Base-by-base conservation (phyloP, 352 stramenopile genomes). In the Globisporangium cederbergense region DNA sequence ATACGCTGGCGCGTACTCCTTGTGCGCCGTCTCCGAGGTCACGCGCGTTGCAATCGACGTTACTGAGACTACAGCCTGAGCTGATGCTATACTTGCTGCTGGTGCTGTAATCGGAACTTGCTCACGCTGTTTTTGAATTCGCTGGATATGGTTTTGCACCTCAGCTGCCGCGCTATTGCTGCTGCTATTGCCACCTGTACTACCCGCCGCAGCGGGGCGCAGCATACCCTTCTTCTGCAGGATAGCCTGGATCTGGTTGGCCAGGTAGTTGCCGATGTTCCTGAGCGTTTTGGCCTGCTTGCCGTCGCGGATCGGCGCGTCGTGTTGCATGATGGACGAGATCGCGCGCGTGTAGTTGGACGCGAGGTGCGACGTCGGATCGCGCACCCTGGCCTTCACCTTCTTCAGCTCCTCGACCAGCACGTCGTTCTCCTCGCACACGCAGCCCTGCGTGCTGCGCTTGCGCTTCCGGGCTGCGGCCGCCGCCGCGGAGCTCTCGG, bases 221-320 rank as follows among this genome's bases (percentile, higher is more conserved):
- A 52, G 18, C 18, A 67, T 5, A 0, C 67, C 66, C 43, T 78
- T 64, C 57, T 78, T 87, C n/a, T 79, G 65, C 20, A 95, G 62
- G 46, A 94, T 88, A 16, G 78, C 67, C 53, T 94, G 80, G 60
- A 95, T 92, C 67, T 94, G 82, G 70, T 92, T 92, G 52, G 83
- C 83, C 62, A 95, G 78, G 73, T 92, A 95, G 67, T 93, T 95
- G 70, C 87, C 87, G 20, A 95, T 83, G 64, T 90, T 77, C 45
- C 71, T 68, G 40, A 95, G 71, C 62, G 78, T 65, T 64, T 89
- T 91, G 64, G 87, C 87, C 58, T 93, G 72, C 2, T 62, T 60
- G 6, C 69, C 85, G 46, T 72, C 83, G 28, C 69, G 71, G 38
- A 95, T 72, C 11, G 63, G 60, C 56, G 73, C 64, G 0, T 64